A percentile compares a stretch with the other conserved stretches of the same genome.
Conservation (phyloP, 2,329 filamentous ascomycete species). For the Teratosphaeria epicoccoides region DNA sequence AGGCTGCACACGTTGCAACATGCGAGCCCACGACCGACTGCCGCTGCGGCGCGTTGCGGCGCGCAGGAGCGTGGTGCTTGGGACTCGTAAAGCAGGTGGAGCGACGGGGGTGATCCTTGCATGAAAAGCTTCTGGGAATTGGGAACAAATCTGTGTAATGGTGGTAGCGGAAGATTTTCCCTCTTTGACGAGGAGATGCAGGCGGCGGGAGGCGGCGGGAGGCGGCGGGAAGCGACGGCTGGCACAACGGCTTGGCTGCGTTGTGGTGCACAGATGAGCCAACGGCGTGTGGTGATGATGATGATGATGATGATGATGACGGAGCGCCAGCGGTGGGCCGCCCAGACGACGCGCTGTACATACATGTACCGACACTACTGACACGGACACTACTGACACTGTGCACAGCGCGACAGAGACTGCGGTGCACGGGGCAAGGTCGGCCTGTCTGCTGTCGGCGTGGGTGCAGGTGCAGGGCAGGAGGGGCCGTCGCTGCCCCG, state of each 20-base stretch:
- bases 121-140: background rate
- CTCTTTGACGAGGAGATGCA: background rate
- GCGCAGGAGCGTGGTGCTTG: background rate
- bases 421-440: no score
- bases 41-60: background rate
- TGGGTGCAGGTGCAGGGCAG: no score
- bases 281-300: no score
- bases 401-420: no score
- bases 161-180: background rate
- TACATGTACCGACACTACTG: no score
- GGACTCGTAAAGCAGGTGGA: background rate
- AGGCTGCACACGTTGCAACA: background rate
- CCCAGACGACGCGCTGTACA: no score
- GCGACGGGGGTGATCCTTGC: background rate
- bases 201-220: background rate
- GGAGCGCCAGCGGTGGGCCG: no score
- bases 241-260: background rate
- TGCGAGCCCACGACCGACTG: background rate
- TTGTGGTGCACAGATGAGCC: no score
- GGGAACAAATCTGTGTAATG: background rate
- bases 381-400: no score
- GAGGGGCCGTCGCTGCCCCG: no score
- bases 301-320: no score
- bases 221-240: background rate
- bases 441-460: no score